Base-by-base conservation (phyloP, 768 basidiomycete species). In the Mycena chlorophos region DNA sequence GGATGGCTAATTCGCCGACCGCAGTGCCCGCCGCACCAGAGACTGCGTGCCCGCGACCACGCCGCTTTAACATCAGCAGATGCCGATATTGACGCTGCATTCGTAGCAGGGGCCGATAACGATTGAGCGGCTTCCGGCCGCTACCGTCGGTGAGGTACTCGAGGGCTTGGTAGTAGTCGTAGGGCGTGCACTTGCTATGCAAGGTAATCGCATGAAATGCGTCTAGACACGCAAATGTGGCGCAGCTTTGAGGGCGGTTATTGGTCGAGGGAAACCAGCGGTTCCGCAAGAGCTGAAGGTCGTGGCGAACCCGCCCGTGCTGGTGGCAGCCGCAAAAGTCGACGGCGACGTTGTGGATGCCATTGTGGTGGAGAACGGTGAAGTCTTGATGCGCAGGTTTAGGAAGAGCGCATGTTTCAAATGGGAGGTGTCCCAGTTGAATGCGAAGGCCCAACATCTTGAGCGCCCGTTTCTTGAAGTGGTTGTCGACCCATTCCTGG, bases 161-260 rank as follows among this genome's bases (percentile, higher is more conserved):
- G 5, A 70, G 45, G 0, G 56, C 39, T n/a, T 14, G 28, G 31
- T 64, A 64, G 45, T 50, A 69, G 3, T 70, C 55, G n/a, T 68
- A 57, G 1, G 43, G 12, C 0, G 59, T 61, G 0, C 63, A n/a
- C 38, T 67, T 68, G 1, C 60, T 63, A 17, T 59, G 55, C 0
- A 52, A 22, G 13, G 30, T 48, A 16, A 60, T 23, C 20, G 19
- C 42, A 30, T 56, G 63, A 40, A 56, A 62, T 3, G 17, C 19
- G 25, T 58, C 40, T 8, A 64, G 48, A 13, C 43, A 19, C 17
- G 39, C 23, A 17, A 64, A 37, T 3, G 62, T 64, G 8, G 42
- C 43, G 23, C 49, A 45, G 5, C 63, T 65, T 13, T 52, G 26
- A n/a, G 67, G 67, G 4, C 55, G 5, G 1, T 51, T 4, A 0